A percentile compares a stretch with the other conserved stretches of the same genome.
Conservation (phyloP, 2,329 filamentous ascomycete species). For the Lecanoromycetidae sp. region DNA sequence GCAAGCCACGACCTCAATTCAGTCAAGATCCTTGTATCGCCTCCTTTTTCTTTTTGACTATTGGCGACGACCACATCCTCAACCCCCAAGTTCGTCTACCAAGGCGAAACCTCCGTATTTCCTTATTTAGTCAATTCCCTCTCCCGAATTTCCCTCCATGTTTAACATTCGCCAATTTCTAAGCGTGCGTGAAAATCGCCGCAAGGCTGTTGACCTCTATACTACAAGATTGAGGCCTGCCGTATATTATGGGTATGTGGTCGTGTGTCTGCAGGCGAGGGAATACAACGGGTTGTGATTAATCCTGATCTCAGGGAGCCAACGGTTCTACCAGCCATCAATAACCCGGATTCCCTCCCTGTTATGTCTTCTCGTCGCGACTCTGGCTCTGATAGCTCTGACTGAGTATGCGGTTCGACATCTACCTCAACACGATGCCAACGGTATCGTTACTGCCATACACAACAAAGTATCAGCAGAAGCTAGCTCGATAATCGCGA, state of each 20-base stretch:
- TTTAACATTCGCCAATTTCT: too few relatives aligned
- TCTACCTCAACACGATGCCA: slow-evolving; percentile 19
- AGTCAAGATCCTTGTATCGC: too few relatives aligned
- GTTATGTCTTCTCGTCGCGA: slow-evolving; percentile 3
- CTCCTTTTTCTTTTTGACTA: too few relatives aligned
- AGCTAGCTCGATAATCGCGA: background rate
- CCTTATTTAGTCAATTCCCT: background rate
- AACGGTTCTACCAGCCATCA: slow-evolving; percentile 5
- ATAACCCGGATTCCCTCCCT: slow-evolving; percentile 11
- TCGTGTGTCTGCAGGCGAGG: background rate
- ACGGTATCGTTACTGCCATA: slow-evolving; percentile 1
- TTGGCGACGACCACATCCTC: too few relatives aligned
- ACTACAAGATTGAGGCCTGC: too few relatives aligned
- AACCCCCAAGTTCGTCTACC: too few relatives aligned
- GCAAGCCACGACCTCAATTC: too few relatives aligned
- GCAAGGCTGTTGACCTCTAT: too few relatives aligned
- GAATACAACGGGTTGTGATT: too few relatives aligned
- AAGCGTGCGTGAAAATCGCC: too few relatives aligned
- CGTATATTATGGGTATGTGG: background rate
- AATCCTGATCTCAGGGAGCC: background rate
- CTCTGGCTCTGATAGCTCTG: slow-evolving; percentile 19
- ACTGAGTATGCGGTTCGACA: slow-evolving; percentile 22
- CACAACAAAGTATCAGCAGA: slow-evolving; percentile 1
- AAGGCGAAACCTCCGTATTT: too few relatives aligned
- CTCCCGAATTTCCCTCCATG: background rate